Base-by-base conservation (phyloP, 164 flowering plant species). In the Liriodendron chinense region DNA sequence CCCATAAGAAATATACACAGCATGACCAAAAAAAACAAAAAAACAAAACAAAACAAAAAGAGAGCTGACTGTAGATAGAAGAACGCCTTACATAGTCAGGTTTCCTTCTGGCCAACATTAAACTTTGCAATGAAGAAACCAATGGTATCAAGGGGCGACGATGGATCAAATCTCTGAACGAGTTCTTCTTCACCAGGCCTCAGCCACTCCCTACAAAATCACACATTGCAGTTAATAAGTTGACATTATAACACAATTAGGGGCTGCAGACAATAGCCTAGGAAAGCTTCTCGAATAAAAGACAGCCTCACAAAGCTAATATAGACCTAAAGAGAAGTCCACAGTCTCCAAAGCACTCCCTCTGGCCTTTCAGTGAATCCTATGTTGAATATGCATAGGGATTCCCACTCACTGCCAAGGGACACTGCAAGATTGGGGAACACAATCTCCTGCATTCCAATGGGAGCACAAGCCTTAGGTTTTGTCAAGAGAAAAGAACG, bases 71-170 rank as follows among this genome's bases (percentile, higher is more conserved):
- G 21, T 34, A 34, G 16, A 14, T 25, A 67, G 21, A 67, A 67
- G 25, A 14, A 67, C 9, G 14, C 28, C 70, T 67, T 67, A 34
- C 70, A 68, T 14, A 22, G 24, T 78, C 74, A 81, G n/a, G 22
- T 65, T 67, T 87, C 89, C 79, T 91, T 93, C 77, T 86, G 74
- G 61, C 96, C 98, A 64, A 96, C 99, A 50, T 18, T 69, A 50
- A 94, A 96, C 83, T 96, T 96, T 68, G 99, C 99, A 71, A 94
- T 92, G 89, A 96, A 96, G 81, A 96, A 94, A 26, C 97, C 98
- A 47, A 94, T 96, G 20, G 96, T 94, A 72, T 96, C 98, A n/a
- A 90, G 89, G 10, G 89, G 66, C 48, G 97, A 85, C 47, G 97
- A 94, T 18, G 98, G 99, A 82, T 96, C 98, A 81, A 96, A 94